Base-by-base conservation (phyloP, 202 grass and related monocot species). In the Eragrostis tef region DNA sequence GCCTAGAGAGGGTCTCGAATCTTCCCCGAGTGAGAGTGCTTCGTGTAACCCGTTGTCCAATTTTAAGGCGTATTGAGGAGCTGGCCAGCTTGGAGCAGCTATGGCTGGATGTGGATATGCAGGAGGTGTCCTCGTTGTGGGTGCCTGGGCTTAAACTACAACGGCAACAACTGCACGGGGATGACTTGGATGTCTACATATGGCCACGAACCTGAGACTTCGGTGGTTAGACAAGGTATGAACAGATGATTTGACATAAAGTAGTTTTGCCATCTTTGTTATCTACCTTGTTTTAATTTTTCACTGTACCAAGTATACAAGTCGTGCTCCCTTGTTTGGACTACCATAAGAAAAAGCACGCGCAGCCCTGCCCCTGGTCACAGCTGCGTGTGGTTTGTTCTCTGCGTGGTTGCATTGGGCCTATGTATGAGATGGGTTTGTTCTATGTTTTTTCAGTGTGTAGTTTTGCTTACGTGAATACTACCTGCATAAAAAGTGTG, bases 1-100 rank as follows among this genome's bases (percentile, higher is more conserved):
- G n/a, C 1, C n/a, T 79, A 3, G 47, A 79, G 17, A 51, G 26
- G 9, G 9, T 86, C 41, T 86, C 69, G 5, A 81, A 81, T 17
- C 44, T 87, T 58, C 59, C 70, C 6, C 59, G 9, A 12, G 34
- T 73, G 9, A 44, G 57, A 21, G 17, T 7, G 4, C 22, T 85
- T 13, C 0, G 0, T 12, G 51, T 62, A 29, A 0, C 0, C 10
- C 34, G 2, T 2, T 86, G 78, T 16, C 64, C 65, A 3, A 31
- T 36, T 9, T 27, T 89, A 8, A 78, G 57, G 12, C 0, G 14
- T 22, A 54, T 86, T 0, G 45, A 82, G 64, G 10, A 11, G 0
- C 1, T 69, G 1, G n/a, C 0, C 0, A 19, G 5, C 19, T 0
- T 85, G 4, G 14, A 54, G 1, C 45, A 31, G 0, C 2, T 85